Conservation (phyloP, 441 rosid genomes). For the Macaranga tanarius region DNA sequence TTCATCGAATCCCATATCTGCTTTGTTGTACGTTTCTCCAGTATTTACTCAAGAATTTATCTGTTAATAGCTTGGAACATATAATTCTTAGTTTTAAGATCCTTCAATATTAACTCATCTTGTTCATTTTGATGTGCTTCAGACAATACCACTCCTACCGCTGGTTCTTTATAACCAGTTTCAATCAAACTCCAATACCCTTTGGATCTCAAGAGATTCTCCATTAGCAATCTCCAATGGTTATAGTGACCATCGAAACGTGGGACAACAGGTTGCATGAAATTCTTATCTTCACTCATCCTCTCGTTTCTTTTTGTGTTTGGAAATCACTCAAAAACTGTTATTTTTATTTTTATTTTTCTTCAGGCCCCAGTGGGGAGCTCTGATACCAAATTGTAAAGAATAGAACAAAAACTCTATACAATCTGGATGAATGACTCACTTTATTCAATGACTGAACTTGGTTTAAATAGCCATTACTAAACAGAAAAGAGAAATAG, state of each 20-base stretch:
- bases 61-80: no score
- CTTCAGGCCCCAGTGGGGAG: neutral
- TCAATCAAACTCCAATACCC: constrained; percentile 5
- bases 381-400: constrained; percentile 9
- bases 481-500: neutral
- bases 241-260: constrained; percentile 14
- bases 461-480: neutral
- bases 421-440: neutral
- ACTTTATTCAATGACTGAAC: no score
- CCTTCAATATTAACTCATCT: no score
- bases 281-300: constrained; percentile 2
- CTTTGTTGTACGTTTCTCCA: no score
- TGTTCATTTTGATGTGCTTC: no score
- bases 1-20: no score
- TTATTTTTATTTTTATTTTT: neutral
- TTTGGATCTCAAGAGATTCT: neutral
- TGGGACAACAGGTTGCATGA: neutral
- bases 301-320: neutral
- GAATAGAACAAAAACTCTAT: neutral
- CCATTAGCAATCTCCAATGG: neutral
- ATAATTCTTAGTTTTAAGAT: no score
- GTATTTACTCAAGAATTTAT: no score
- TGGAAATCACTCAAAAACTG: neutral
- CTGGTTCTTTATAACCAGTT: no score
- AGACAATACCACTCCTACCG: no score